These are phyloP conservation scores for Amniculicola lignicola DNA, from an alignment of 495 filamentous ascomycete genomes.

Conservation along the genomic window DNA sequence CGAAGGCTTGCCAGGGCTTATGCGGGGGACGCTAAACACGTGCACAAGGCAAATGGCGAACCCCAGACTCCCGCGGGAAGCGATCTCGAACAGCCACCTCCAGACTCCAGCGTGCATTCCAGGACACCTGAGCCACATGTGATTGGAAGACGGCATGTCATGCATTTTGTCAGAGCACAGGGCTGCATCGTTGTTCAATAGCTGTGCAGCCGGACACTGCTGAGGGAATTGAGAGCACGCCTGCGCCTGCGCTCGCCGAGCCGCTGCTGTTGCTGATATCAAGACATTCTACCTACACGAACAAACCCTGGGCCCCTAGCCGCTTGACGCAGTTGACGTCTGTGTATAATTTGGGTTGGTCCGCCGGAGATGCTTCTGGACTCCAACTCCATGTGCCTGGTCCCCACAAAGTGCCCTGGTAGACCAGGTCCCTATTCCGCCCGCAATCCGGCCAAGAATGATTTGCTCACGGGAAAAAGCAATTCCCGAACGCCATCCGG, in stretches of 20 bases:
- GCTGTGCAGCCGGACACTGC: no score
- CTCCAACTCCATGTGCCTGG: conserved; percentile 1
- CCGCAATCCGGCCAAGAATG: not conserved
- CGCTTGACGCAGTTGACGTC: not conserved
- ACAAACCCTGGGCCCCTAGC: conserved; percentile 12
- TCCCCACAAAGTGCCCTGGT: conserved; percentile 18
- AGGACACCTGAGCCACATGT: no score
- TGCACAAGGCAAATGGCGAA: conserved; percentile 11
- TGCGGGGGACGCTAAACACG: conserved; percentile 27
- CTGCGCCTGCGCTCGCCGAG: no score
- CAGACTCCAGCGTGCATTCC: no score
- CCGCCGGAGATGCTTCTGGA: conserved; percentile 13
- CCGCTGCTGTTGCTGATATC: no score
- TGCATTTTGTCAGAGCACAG: no score
- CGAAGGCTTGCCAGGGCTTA: conserved; percentile 25
- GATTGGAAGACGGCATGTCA: no score
- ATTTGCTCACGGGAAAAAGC: conserved; percentile 24
- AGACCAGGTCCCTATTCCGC: conserved; percentile 7
- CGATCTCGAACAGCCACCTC: no score
- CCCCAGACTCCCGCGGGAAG: no score
- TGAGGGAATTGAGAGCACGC: no score
- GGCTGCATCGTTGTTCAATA: no score
- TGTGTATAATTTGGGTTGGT: not conserved
- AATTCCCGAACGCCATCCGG: conserved; percentile 22
- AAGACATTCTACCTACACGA: no score